These are phyloP conservation scores for Astathelohania contejeani DNA, from an alignment of 371 early-diverging fungal genomes.

Conservation along the genomic window DNA sequence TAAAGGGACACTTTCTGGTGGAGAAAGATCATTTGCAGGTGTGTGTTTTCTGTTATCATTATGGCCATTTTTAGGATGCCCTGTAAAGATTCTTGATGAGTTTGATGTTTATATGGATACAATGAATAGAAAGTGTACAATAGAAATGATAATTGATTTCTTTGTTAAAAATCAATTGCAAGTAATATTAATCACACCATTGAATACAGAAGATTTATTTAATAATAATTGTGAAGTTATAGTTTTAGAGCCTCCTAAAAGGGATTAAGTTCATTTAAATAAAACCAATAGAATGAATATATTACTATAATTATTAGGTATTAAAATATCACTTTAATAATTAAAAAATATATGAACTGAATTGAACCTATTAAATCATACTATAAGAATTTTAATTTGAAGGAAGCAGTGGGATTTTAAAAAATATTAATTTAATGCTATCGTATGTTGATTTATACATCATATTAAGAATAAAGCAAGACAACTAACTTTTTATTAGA, in stretches of 20 bases:
- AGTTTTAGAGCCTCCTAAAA: constrained; percentile 31
- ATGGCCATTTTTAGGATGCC: constrained; percentile 49
- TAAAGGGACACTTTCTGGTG: constrained; percentile 47
- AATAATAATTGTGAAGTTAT: constrained; percentile 38
- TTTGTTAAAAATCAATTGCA: constrained; percentile 32
- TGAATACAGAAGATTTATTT: constrained; percentile 34
- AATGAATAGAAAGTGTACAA: constrained; percentile 47
- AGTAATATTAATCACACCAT: constrained; percentile 51
- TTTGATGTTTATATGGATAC: constrained; percentile 54
- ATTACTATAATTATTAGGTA: too few species aligned
- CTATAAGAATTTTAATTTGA: too few species aligned
- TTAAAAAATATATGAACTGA: too few species aligned
- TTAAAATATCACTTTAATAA: too few species aligned
- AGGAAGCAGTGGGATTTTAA: too few species aligned
- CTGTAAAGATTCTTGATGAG: constrained; percentile 52
- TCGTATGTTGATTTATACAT: too few species aligned
- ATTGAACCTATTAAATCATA: too few species aligned
- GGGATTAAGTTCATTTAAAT: too few species aligned
- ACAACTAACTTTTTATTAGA: too few species aligned
- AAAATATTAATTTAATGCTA: too few species aligned
- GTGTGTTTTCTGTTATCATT: constrained; percentile 47
- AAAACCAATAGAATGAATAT: too few species aligned
- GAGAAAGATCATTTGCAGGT: constrained; percentile 52
- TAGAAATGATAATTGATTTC: constrained; percentile 40
- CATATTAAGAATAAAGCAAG: too few species aligned